Percentiles rank a stretch among this genome's conserved stretches.
Conservation (phyloP, 768 basidiomycete genomes). For the Lactarius indigo region DNA sequence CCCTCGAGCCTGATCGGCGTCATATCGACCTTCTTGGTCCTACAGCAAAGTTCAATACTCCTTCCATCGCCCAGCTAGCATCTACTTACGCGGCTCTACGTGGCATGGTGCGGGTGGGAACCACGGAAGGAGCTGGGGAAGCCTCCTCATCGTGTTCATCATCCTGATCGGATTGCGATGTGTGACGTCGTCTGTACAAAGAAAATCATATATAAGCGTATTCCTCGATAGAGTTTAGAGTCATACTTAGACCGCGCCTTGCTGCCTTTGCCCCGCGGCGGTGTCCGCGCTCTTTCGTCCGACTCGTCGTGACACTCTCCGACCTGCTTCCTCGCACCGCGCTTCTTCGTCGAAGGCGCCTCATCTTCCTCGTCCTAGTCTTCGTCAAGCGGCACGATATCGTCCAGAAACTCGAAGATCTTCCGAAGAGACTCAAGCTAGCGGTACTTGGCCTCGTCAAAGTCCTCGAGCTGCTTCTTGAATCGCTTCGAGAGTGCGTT, state of each 20-base stretch:
- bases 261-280: slow-evolving; percentile 34
- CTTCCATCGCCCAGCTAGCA: slow-evolving; percentile 33
- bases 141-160: slow-evolving; percentile 31
- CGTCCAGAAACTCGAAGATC: slow-evolving; percentile 68
- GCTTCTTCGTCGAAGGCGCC: slow-evolving; percentile 33
- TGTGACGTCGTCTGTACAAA: slow-evolving; percentile 46
- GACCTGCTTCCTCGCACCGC: slow-evolving; percentile 50
- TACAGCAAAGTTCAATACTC: slow-evolving; percentile 29
- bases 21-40: slow-evolving; percentile 24
- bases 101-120: slow-evolving; percentile 52
- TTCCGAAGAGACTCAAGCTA: slow-evolving; percentile 59
- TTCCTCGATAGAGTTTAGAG: not conserved
- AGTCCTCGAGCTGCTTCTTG: slow-evolving; percentile 62
- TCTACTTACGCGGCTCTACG: slow-evolving; percentile 54
- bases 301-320: slow-evolving; percentile 53
- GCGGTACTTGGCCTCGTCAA: slow-evolving; percentile 68
- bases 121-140: slow-evolving; percentile 36
- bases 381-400: slow-evolving; percentile 65
- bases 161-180: slow-evolving; percentile 52
- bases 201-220: not conserved
- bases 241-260: slow-evolving; percentile 34
- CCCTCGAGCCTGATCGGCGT: slow-evolving; percentile 26
- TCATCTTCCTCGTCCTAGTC: slow-evolving; percentile 45
- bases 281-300: slow-evolving; percentile 34
- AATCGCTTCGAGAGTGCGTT: slow-evolving; percentile 64